These are phyloP conservation scores for Ballota nigra DNA, from an alignment of 257 asterid genomes.

Conservation along the genomic window DNA sequence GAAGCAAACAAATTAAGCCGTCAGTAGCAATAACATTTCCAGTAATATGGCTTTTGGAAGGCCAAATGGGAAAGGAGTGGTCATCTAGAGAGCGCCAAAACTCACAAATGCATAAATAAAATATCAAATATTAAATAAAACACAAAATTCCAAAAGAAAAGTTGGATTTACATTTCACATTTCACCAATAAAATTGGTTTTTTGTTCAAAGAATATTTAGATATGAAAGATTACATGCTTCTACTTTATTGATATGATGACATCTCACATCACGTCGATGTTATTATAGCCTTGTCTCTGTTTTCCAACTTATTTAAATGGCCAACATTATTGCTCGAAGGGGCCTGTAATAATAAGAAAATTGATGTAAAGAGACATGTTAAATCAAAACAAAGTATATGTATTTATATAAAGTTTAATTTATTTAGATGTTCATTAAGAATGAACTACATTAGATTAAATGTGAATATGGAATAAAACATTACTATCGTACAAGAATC, in stretches of 20 bases:
- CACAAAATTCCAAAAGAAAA: slow-evolving; percentile 12
- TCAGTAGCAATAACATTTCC: slow-evolving; percentile 26
- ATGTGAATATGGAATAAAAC: no score
- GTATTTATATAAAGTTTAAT: no score
- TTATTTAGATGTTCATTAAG: no score
- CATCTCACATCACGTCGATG: not conserved
- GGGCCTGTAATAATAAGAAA: not conserved
- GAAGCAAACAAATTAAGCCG: slow-evolving; percentile 31
- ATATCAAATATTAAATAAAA: not conserved
- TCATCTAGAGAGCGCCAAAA: slow-evolving; percentile 7
- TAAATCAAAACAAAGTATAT: not conserved
- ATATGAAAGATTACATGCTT: slow-evolving; percentile 30
- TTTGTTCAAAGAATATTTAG: slow-evolving; percentile 9
- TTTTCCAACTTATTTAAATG: not conserved
- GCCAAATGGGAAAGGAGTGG: not conserved
- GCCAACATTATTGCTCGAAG: not conserved
- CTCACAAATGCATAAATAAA: not conserved
- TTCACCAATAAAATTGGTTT: slow-evolving; percentile 19
- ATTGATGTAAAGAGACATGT: not conserved
- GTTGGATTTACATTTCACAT: slow-evolving; percentile 15
- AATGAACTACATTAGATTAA: no score
- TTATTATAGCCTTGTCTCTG: not conserved
- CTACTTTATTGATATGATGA: slow-evolving; percentile 27
- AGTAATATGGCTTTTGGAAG: slow-evolving; percentile 1
- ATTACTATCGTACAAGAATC: no score